Percentiles rank a stretch among this genome's conserved stretches.
phyloP scores from a whole-genome alignment of 768 basidiomycete genomes.

The Rickenella mellea region DNA sequence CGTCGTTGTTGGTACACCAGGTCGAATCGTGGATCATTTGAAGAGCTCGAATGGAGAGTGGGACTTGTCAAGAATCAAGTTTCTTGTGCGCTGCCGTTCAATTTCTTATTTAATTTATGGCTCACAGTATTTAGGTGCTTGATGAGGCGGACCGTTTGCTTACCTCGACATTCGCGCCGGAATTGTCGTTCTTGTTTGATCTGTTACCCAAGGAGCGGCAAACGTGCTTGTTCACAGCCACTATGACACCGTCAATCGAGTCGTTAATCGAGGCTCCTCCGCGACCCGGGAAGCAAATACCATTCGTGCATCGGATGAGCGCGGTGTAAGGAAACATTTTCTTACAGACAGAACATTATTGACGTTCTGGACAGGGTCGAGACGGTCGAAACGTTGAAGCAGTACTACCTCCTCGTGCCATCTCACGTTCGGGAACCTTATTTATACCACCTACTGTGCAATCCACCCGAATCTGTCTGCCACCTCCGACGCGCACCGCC shows the following conservation, averaged over 20 bases:
- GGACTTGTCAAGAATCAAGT: slow-evolving; percentile 78
- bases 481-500: slow-evolving; percentile 59
- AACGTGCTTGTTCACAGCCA: slow-evolving; percentile 95
- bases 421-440: slow-evolving; percentile 92
- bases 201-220: slow-evolving; percentile 80
- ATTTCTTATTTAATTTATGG: slow-evolving; percentile 1
- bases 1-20: slow-evolving; percentile 92
- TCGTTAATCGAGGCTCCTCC: slow-evolving; percentile 63
- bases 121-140: slow-evolving; percentile 48
- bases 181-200: slow-evolving; percentile 69
- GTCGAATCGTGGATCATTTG: slow-evolving; percentile 86
- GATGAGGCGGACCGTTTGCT: slow-evolving; percentile 96
- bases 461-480: slow-evolving; percentile 74
- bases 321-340: slow-evolving; percentile 43
- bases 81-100: slow-evolving; percentile 47
- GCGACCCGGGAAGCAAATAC: slow-evolving; percentile 72
- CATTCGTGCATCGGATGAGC: slow-evolving; percentile 76
- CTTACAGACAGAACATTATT: slow-evolving; percentile 4
- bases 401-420: slow-evolving; percentile 86
- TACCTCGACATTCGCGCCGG: slow-evolving; percentile 81
- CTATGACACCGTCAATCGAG: slow-evolving; percentile 81
- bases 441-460: slow-evolving; percentile 79
- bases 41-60: slow-evolving; percentile 63
- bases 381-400: slow-evolving; percentile 82
- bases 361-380: slow-evolving; percentile 48